Conservation (phyloP, 2,329 filamentous ascomycete genomes). For the Exophiala sp. region DNA sequence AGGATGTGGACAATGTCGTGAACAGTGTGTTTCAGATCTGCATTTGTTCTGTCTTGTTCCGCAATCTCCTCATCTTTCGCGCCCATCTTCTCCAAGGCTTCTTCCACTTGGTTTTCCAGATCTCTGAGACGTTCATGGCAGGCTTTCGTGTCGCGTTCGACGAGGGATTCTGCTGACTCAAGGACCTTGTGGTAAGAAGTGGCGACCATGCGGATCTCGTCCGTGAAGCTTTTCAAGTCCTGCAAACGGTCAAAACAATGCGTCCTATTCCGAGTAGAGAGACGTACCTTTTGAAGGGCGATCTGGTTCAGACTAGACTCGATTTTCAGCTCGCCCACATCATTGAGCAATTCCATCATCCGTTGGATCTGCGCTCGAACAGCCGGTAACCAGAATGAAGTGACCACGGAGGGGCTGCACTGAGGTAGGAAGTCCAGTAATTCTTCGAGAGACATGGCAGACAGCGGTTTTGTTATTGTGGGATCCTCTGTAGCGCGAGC, state of each 20-base stretch:
- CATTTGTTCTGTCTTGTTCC: constrained; percentile 12
- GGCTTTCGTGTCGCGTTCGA: constrained; percentile 16
- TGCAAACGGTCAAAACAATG: constrained; percentile 8
- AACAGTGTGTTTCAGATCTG: constrained; percentile 17
- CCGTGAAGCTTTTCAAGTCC: constrained; percentile 15
- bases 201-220: constrained; percentile 16
- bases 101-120: constrained; percentile 15
- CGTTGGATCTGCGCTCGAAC: constrained; percentile 16
- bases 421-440: constrained; percentile 16
- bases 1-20: constrained; percentile 17
- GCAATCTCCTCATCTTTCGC: constrained; percentile 16
- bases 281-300: constrained; percentile 7
- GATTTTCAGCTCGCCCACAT: constrained; percentile 13
- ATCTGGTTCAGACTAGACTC: constrained; percentile 14
- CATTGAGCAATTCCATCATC: constrained; percentile 16
- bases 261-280: background rate
- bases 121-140: constrained; percentile 14
- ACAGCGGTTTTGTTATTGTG: constrained; percentile 17
- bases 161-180: constrained; percentile 22
- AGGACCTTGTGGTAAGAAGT: constrained; percentile 17
- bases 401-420: constrained; percentile 7
- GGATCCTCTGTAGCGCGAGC: constrained; percentile 4
- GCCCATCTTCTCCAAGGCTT: constrained; percentile 10
- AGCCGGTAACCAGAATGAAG: constrained; percentile 21
- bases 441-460: constrained; percentile 23